Conservation (phyloP, 2,329 filamentous ascomycete genomes). For the Nectriaceae sp. region DNA sequence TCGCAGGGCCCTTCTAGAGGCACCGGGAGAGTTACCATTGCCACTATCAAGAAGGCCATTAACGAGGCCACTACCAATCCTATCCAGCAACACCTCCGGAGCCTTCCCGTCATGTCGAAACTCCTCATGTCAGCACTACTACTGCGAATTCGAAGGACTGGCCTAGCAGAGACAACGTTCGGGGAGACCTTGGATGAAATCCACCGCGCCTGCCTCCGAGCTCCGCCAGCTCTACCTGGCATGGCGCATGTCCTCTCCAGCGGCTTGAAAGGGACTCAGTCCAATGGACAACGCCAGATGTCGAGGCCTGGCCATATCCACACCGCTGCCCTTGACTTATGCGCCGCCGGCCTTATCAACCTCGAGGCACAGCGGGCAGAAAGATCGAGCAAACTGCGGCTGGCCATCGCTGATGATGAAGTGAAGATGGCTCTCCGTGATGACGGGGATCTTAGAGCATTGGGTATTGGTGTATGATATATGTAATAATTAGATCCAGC, state of each 20-base stretch:
- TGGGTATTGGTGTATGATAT: slow-evolving; percentile 60
- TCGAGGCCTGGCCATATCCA: slow-evolving; percentile 52
- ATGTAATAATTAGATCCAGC: slow-evolving; percentile 24
- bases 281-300: slow-evolving; percentile 30
- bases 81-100: slow-evolving; percentile 83
- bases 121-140: slow-evolving; percentile 83
- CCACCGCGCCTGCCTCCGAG: slow-evolving; percentile 40
- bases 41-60: slow-evolving; percentile 91
- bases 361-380: slow-evolving; percentile 81
- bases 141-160: slow-evolving; percentile 76
- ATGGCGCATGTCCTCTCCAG: slow-evolving; percentile 39
- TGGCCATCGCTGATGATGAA: slow-evolving; percentile 89
- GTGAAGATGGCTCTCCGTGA: slow-evolving; percentile 85
- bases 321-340: slow-evolving; percentile 76
- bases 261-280: slow-evolving; percentile 29
- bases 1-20: slow-evolving; percentile 28
- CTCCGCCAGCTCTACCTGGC: slow-evolving; percentile 37
- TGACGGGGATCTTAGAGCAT: slow-evolving; percentile 80
- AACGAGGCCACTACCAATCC: slow-evolving; percentile 93
- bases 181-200: slow-evolving; percentile 86
- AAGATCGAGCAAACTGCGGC: slow-evolving; percentile 80
- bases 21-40: slow-evolving; percentile 74
- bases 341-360: slow-evolving; percentile 84
- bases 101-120: slow-evolving; percentile 79
- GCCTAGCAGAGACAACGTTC: slow-evolving; percentile 82